Evolutionary conservation across 2,329 filamentous ascomycete species (phyloP).

Genomic region (Akanthomyces muscarius): DNA sequence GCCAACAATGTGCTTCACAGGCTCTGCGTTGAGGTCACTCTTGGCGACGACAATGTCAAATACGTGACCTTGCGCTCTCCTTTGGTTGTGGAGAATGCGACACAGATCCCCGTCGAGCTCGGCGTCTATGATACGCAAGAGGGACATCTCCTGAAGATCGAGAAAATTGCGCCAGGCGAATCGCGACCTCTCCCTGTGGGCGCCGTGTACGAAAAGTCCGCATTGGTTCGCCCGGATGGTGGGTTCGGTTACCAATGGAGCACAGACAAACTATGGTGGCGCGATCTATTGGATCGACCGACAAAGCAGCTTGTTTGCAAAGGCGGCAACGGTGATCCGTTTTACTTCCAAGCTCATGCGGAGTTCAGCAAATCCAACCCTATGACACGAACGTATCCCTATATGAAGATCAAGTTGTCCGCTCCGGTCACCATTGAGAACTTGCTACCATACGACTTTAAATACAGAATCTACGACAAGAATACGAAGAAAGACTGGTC

Average conservation of each 20-base stretch:
- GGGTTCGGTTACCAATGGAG: slow-evolving; percentile 98
- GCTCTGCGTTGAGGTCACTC: slow-evolving; percentile 82
- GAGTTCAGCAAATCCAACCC: slow-evolving; percentile 81
- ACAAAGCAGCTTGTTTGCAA: slow-evolving; percentile 85
- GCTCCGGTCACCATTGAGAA: slow-evolving; percentile 95
- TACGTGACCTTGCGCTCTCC: slow-evolving; percentile 95
- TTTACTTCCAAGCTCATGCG: slow-evolving; percentile 95
- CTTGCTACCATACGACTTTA: slow-evolving; percentile 93
- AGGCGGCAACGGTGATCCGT: slow-evolving; percentile 81
- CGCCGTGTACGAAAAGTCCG: slow-evolving; percentile 81
- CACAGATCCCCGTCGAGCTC: slow-evolving; percentile 90
- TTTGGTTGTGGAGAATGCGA: slow-evolving; percentile 89
- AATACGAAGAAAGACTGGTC: slow-evolving; percentile 99
- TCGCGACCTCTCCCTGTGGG: slow-evolving; percentile 87
- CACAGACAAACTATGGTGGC: slow-evolving; percentile 86
- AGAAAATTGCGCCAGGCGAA: slow-evolving; percentile 93
- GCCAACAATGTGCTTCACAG: slow-evolving; percentile 82
- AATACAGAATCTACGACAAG: slow-evolving; percentile 98
- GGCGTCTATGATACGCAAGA: slow-evolving; percentile 86
- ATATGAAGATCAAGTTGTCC: slow-evolving; percentile 88
- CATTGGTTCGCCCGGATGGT: slow-evolving; percentile 85
- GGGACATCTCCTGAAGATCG: slow-evolving; percentile 90
- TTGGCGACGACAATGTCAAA: slow-evolving; percentile 95
- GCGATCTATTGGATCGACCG: slow-evolving; percentile 77
- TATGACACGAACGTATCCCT: slow-evolving; percentile 79